Base-by-base conservation (phyloP, 129 eudicot genomes). In the Heracleum sosnowskyi region DNA sequence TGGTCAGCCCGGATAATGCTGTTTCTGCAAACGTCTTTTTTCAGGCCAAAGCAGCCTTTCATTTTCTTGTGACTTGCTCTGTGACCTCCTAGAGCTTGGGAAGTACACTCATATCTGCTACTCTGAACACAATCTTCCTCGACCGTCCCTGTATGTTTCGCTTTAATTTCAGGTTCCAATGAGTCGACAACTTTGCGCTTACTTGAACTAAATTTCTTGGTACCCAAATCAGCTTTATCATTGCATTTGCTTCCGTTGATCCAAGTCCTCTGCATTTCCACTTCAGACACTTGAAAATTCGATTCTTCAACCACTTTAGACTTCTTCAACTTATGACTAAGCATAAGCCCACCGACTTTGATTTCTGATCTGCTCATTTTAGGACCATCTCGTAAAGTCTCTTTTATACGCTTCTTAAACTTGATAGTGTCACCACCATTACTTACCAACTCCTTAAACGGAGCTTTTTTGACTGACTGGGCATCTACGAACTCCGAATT, bases 81-180 rank as follows among this genome's bases (percentile, higher is more conserved):
- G 78, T 95, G 98, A 18, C 98, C 98, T 46, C 98, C 98, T 44
- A 95, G 86, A 11, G 98, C 98, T 86, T 95, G 98, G 79, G 80
- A 95, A 64, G 98, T 90, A 81, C 97, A 95, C 79, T 86, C 87
- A 76, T 85, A 94, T 63, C 81, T 88, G 75, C 84, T 79, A 76
- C 85, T 88, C 72, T 78, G 76, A 11, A 70, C 88, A 49, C 47
- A 76, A n/a, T 42, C 57, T 60, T 44, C 37, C 31, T 47, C 28
- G 29, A 53, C 11, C 29, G 24, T 53, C 24, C 0, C 29, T 5
- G 29, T 7, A 29, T 9, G 22, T 22, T 53, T 53, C 11, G 1
- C 29, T 45, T 16, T 53, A 39, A 36, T 10, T 51, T 82, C 81
- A 36, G 81, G 81, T 79, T 76, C 83, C 28, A 77, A 42, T 31